Conservation (phyloP, 345 rosid species). For the Camelina sativa region DNA sequence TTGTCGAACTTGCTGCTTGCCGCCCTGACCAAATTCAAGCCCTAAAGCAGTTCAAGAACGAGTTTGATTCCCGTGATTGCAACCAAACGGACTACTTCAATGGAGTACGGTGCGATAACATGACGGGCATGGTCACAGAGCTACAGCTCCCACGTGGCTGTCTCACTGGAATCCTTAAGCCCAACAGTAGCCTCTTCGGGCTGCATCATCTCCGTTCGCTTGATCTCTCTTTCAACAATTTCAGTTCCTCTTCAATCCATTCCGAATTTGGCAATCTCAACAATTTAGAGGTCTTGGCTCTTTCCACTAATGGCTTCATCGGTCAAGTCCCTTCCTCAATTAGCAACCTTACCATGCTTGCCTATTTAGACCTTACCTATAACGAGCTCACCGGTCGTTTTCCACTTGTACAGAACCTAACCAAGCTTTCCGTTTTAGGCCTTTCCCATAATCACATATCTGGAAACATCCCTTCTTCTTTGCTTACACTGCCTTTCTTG, state of each 20-base stretch:
- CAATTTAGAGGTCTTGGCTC: slow-evolving; percentile 22
- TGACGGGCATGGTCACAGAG: not conserved
- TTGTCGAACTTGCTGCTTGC: not conserved
- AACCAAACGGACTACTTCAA: slow-evolving; percentile 6
- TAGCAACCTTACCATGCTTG: slow-evolving; percentile 3
- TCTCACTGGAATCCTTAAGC: slow-evolving; percentile 9
- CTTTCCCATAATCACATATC: slow-evolving; percentile 9
- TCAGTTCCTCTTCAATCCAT: slow-evolving; percentile 28
- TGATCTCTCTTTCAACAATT: slow-evolving; percentile 9
- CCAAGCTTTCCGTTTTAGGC: not conserved
- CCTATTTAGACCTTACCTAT: not conserved
- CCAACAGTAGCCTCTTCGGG: slow-evolving; percentile 35
- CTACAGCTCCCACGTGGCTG: slow-evolving; percentile 17
- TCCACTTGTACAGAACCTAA: not conserved
- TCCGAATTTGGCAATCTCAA: slow-evolving; percentile 18
- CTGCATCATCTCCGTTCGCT: slow-evolving; percentile 22
- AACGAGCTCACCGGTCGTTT: slow-evolving; percentile 31
- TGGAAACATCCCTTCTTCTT: slow-evolving; percentile 8
- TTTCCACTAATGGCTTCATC: slow-evolving; percentile 13
- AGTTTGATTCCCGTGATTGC: slow-evolving; percentile 20
- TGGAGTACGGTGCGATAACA: slow-evolving; percentile 10
- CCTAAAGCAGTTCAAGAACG: slow-evolving; percentile 15
- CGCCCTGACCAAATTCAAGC: slow-evolving; percentile 24
- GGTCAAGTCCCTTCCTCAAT: slow-evolving; percentile 31
- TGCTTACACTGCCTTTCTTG: not conserved